Evolutionary conservation across 1,139 yeast genomes (phyloP), one percentile per base, ranked within the genome.

Genomic region (Oligophagozyma castellii): DNA sequence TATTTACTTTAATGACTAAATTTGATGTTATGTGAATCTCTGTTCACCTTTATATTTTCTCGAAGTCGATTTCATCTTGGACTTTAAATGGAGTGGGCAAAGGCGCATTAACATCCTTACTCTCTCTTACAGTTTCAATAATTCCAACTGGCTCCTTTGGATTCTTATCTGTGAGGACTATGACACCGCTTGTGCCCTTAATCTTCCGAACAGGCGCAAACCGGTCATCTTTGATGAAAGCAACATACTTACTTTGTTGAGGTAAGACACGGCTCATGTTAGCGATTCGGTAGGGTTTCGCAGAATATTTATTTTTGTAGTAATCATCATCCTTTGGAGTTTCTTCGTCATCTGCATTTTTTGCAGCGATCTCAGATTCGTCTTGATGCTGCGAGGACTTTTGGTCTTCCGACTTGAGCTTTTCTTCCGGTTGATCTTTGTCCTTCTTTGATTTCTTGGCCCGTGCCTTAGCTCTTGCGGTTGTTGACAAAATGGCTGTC

Each of bases 401-500:
- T 29, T 59, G 62, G 31, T 54, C 50, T 27, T 54, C 55, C 12
- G 44, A 48, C 29, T 49, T 51, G 26, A 41, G 43, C 15, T 36
- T 42, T 12, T 36, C 56, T 12, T 52, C 59, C 5, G 22, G 5
- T 7, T 14, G 11, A 34, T 39, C 61, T 63, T 45, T 69, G 46
- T 73, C 77, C 40, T 66, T 66, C 48, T 69, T 71, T 20, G 70
- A 65, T 61, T 76, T 78, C 56, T 77, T 79, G 14, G 93, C 94
- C 54, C 95, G 73, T 24, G 89, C 92, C 57, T 80, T 80, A 13
- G 95, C 95, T 51, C 76, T 76, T 19, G 75, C 84, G 2, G 98
- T 89, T 0, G 96, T 89, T 2, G 95, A 83, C 38, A 89, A 65
- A 14, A 89, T 93, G 3, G 96, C 98, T 22, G 95, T 81, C 4